Conservation (phyloP, 345 rosid species). For the Syzygium jambos region DNA sequence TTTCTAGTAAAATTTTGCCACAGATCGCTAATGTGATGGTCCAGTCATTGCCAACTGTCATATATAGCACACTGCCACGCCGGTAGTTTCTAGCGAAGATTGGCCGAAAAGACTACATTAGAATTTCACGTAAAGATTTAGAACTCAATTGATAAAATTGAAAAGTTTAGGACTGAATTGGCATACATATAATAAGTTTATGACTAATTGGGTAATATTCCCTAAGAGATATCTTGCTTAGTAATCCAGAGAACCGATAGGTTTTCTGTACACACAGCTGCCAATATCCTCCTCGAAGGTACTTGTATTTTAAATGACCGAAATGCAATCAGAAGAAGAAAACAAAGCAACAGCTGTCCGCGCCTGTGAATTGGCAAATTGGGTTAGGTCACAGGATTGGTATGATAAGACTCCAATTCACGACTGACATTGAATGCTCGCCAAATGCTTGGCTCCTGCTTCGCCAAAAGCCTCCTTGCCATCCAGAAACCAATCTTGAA, state of each 20-base stretch:
- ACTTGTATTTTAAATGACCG: neutral
- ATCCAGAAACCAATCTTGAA: neutral
- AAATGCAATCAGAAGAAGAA: neutral
- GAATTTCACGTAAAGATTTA: rapidly evolving
- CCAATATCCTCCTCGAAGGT: neutral
- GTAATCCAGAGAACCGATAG: neutral
- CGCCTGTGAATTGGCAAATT: neutral
- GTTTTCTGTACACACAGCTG: neutral
- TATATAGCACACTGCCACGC: too few species aligned
- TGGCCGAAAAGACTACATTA: rapidly evolving
- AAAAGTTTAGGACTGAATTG: rapidly evolving
- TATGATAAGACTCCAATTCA: neutral
- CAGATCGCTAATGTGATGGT: neutral
- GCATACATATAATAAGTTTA: rapidly evolving
- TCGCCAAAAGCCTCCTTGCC: neutral
- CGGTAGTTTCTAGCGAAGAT: rapidly evolving
- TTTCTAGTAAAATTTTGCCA: rapidly evolving
- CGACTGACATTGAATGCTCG: neutral
- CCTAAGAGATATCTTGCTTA: rapidly evolving
- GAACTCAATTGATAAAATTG: neutral
- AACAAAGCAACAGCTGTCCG: neutral
- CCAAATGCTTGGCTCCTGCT: neutral
- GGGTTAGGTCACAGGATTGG: neutral
- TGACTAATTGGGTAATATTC: rapidly evolving
- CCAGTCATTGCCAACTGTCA: too few species aligned